Evolutionary conservation across 1,139 yeast genomes (phyloP).

Genomic region (Hyphopichia fennica): DNA sequence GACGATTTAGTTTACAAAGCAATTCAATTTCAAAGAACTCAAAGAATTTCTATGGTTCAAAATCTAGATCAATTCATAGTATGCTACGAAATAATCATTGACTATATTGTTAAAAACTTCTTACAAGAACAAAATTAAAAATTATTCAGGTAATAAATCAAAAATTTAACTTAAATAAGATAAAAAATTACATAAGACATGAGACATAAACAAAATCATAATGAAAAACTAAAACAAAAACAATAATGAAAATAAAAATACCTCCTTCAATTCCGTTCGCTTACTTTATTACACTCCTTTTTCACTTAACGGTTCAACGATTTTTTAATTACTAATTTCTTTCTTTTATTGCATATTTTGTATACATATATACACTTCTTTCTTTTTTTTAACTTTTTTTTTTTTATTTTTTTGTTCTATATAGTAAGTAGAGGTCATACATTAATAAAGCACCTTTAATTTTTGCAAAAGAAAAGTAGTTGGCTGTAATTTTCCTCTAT

Average conservation of each 20-base stretch:
- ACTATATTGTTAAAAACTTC: slow-evolving; percentile 19
- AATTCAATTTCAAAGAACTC: slow-evolving; percentile 42
- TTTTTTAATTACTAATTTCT: background rate
- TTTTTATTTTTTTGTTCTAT: no score
- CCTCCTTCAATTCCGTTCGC: no score
- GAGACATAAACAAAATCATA: background rate
- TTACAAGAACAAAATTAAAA: background rate
- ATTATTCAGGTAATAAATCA: background rate
- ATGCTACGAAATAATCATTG: slow-evolving; percentile 41
- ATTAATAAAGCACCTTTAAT: no score
- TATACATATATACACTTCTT: no score
- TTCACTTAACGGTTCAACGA: background rate
- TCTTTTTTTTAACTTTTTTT: no score
- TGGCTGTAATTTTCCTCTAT: no score
- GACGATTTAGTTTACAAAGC: slow-evolving; percentile 54
- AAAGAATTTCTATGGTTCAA: slow-evolving; percentile 48
- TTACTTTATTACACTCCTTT: background rate
- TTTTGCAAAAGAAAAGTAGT: no score
- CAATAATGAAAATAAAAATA: no score
- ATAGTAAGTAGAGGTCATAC: no score
- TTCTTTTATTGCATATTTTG: no score
- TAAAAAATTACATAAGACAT: background rate
- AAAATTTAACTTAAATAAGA: background rate
- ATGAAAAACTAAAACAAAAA: no score
- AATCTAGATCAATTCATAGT: slow-evolving; percentile 45